Percentiles rank a stretch among this genome's conserved stretches.
Conservation (phyloP, 108 stramenopile genomes). For the Nitzschia putrida region DNA sequence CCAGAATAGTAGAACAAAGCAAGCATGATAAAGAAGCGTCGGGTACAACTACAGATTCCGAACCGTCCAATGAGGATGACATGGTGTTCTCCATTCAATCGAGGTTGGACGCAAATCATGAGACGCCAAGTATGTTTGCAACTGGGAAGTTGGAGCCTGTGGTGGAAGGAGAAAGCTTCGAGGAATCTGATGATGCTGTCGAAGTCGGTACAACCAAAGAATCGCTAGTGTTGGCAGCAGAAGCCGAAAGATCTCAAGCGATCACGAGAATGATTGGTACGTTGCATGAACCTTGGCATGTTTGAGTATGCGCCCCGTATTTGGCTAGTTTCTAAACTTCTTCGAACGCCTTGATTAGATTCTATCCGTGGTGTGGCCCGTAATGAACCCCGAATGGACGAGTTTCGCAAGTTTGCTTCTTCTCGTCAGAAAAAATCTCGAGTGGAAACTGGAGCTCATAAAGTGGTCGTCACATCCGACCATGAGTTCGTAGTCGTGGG, state of each 20-base stretch:
- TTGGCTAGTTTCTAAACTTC: too few relatives aligned
- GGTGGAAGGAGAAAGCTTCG: constrained; percentile 6
- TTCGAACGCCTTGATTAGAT: constrained; percentile 16
- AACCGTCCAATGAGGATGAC: not conserved
- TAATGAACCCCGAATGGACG: constrained; percentile 30
- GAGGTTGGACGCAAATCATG: not conserved
- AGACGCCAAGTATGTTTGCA: not conserved
- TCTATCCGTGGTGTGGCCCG: constrained; percentile 54
- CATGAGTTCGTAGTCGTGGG: constrained; percentile 61
- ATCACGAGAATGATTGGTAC: constrained; percentile 73
- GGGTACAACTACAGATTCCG: not conserved
- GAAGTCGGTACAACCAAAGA: constrained; percentile 48
- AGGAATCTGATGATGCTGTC: not conserved
- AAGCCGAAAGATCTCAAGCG: constrained; percentile 51
- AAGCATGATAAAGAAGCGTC: not conserved
- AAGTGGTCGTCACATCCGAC: constrained; percentile 61
- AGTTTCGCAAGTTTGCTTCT: not conserved
- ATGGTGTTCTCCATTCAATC: not conserved
- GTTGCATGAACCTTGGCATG: constrained; percentile 8
- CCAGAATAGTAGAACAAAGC: not conserved
- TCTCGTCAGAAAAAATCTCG: not conserved
- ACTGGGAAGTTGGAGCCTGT: constrained; percentile 4
- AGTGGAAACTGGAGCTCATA: constrained; percentile 27
- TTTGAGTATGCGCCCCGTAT: not conserved
- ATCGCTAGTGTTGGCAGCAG: constrained; percentile 46